A percentile compares a stretch with the other conserved stretches of the same genome.
Conservation (phyloP, 139 green algal genomes). For the Chlamydomonas sp. region DNA sequence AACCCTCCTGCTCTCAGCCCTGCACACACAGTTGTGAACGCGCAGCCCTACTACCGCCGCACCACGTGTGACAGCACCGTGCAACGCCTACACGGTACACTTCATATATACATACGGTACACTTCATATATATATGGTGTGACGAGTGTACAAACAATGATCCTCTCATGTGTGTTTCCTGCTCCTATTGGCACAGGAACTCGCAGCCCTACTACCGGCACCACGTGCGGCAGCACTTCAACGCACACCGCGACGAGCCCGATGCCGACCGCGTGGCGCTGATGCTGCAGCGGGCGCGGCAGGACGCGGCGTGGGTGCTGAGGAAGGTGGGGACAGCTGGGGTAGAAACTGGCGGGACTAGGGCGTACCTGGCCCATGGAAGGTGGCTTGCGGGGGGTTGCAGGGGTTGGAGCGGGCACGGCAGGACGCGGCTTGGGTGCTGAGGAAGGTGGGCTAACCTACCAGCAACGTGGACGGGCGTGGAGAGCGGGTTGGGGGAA, state of each 20-base stretch:
- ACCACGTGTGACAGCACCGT: background rate
- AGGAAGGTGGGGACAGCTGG: slow-evolving; percentile 48
- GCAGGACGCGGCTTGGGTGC: background rate
- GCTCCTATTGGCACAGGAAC: background rate
- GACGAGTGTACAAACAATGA: background rate
- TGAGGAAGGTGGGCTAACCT: background rate
- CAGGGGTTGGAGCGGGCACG: background rate
- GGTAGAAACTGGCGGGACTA: background rate
- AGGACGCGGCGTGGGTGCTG: slow-evolving; percentile 60
- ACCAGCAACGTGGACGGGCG: no score
- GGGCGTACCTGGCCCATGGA: background rate
- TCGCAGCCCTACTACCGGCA: slow-evolving; percentile 50
- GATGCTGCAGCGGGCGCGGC: slow-evolving; percentile 41
- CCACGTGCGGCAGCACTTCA: slow-evolving; percentile 47
- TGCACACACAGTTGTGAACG: no score
- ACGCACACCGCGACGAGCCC: slow-evolving; percentile 51
- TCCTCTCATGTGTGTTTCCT: background rate
- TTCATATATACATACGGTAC: background rate
- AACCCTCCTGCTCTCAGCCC: no score
- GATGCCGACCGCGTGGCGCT: slow-evolving; percentile 47
- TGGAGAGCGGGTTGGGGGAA: no score
- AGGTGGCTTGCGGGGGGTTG: background rate
- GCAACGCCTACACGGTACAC: background rate
- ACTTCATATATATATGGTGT: background rate
- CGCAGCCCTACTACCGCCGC: no score